A percentile compares a stretch with the other conserved stretches of the same genome.
phyloP scores from a whole-genome alignment of 1,139 yeast species.

The Saccharomyces pastorianus region DNA sequence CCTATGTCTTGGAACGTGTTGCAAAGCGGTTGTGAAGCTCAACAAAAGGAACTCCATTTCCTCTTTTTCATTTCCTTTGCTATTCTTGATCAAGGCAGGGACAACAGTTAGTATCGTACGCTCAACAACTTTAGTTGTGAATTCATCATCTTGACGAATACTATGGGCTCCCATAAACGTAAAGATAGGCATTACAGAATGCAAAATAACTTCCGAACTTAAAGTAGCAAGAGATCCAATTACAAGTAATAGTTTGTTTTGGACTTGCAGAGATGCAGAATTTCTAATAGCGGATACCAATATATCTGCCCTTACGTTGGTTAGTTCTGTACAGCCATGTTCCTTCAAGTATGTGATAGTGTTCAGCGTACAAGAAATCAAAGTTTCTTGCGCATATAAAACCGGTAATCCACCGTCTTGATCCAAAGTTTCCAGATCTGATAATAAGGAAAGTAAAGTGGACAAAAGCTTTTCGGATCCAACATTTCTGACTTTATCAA shows the following conservation, averaged over 20 bases:
- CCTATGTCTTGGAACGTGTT: constrained; percentile 94
- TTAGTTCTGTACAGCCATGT: constrained; percentile 45
- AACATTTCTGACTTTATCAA: constrained; percentile 43
- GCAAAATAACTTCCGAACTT: constrained; percentile 86
- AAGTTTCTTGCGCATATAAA: constrained; percentile 79
- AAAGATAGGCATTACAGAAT: constrained; percentile 97
- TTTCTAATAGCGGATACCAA: constrained; percentile 85
- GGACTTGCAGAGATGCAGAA: constrained; percentile 89
- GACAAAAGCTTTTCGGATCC: constrained; percentile 46
- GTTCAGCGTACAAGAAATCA: constrained; percentile 78
- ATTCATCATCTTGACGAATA: constrained; percentile 92
- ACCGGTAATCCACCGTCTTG: constrained; percentile 89
- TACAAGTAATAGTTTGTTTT: constrained; percentile 74
- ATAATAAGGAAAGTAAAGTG: constrained; percentile 60
- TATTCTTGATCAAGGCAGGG: constrained; percentile 74
- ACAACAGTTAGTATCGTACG: constrained; percentile 85
- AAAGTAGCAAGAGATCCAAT: constrained; percentile 81
- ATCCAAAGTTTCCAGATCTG: constrained; percentile 82
- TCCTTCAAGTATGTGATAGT: constrained; percentile 50
- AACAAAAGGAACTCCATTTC: constrained; percentile 79
- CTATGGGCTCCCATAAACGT: constrained; percentile 99
- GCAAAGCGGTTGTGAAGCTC: constrained; percentile 87
- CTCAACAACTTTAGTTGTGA: constrained; percentile 84
- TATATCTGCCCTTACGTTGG: constrained; percentile 75
- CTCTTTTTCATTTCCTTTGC: constrained; percentile 42